Evolutionary conservation across 345 rosid genomes (phyloP).

Genomic region (Schrenkiella parvula): DNA sequence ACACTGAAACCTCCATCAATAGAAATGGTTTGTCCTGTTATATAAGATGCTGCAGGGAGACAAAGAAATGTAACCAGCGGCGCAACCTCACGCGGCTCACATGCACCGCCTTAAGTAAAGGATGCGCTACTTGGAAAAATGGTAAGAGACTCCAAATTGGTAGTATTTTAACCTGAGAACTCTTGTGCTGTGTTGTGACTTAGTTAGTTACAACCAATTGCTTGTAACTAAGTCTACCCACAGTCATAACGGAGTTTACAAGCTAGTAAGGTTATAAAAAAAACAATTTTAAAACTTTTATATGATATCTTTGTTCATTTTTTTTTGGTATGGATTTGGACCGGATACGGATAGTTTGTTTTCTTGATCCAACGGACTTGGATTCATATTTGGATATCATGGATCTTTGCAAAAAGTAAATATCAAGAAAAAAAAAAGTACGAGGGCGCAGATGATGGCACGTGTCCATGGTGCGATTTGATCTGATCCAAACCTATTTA

Average conservation of each 20-base stretch:
- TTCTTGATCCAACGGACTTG: neutral
- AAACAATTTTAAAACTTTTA: no score
- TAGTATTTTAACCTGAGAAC: neutral
- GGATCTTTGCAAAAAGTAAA: neutral
- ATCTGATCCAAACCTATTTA: constrained; percentile 99
- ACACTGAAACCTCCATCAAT: constrained; percentile 27
- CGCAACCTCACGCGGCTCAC: constrained; percentile 24
- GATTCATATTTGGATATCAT: neutral
- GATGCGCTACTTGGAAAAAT: constrained; percentile 6
- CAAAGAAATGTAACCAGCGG: constrained; percentile 58
- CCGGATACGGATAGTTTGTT: neutral
- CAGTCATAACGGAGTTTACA: no score
- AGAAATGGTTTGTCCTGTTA: constrained; percentile 42
- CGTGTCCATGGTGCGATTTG: constrained; percentile 46
- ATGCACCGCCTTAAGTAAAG: constrained; percentile 15
- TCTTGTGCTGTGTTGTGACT: constrained; percentile 6
- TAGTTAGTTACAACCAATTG: no score
- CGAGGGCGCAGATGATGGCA: constrained; percentile 45
- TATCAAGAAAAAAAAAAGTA: neutral
- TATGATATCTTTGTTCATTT: no score
- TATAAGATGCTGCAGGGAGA: constrained; percentile 66
- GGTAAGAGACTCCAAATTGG: constrained; percentile 12
- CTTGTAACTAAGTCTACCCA: no score
- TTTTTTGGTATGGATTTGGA: no score
- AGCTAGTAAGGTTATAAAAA: no score